Conservation (phyloP, 2,329 filamentous ascomycete genomes). For the Diplodia sapinea region DNA sequence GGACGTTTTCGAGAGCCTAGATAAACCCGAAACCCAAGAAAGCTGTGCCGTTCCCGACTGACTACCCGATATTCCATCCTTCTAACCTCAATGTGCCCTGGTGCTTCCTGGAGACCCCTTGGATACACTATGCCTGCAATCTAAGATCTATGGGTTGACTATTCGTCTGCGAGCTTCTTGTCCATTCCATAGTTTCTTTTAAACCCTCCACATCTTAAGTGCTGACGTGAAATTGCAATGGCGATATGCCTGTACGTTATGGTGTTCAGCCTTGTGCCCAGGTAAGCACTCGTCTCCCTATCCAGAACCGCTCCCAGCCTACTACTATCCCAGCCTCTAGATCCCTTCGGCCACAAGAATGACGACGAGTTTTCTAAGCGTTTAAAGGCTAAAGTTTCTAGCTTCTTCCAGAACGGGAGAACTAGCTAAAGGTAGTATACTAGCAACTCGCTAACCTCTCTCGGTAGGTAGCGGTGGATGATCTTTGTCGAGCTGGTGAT, state of each 20-base stretch:
- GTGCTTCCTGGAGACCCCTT: constrained; percentile 33
- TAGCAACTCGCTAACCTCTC: constrained; percentile 38
- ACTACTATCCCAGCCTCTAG: constrained; percentile 21
- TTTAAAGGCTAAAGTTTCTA: constrained; percentile 9
- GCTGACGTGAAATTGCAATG: constrained; percentile 35
- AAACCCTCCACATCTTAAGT: background rate
- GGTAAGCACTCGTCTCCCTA: constrained; percentile 31
- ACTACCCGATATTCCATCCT: constrained; percentile 32
- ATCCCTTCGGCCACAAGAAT: background rate
- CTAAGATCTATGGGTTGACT: constrained; percentile 14
- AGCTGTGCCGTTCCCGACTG: constrained; percentile 35
- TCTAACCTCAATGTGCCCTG: constrained; percentile 30
- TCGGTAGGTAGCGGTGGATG: constrained; percentile 39
- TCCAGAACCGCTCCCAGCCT: constrained; percentile 31
- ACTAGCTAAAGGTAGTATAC: constrained; percentile 36
- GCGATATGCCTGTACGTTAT: constrained; percentile 34
- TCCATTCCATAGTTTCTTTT: constrained; percentile 13
- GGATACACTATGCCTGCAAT: constrained; percentile 33
- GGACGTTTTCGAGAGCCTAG: background rate
- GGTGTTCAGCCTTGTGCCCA: constrained; percentile 32
- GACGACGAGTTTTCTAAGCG: background rate
- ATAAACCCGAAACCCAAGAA: background rate
- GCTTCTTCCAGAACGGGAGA: constrained; percentile 32
- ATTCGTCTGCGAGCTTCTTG: constrained; percentile 33
- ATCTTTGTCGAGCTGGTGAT: constrained; percentile 36